phyloP scores from a whole-genome alignment of 345 rosid genomes.

The Turnera subulata region DNA sequence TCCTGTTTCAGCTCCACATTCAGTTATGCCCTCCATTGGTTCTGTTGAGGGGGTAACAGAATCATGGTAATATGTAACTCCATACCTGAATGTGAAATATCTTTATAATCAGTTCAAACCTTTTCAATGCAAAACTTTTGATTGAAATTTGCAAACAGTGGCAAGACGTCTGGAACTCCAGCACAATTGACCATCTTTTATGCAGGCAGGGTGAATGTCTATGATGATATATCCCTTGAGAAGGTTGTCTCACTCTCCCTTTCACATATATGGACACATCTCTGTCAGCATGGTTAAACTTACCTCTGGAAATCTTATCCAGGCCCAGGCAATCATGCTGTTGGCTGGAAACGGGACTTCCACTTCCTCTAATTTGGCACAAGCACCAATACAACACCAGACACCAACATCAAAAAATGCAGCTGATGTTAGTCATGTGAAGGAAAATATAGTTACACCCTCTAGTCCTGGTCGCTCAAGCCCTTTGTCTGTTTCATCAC shows the following conservation, averaged over 20 bases:
- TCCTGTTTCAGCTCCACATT: conserved; percentile 31
- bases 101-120: background rate
- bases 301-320: conserved; percentile 1
- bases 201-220: conserved; percentile 29
- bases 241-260: conserved; percentile 15
- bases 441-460: conserved; percentile 1
- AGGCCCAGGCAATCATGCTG: conserved; percentile 32
- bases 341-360: conserved; percentile 23
- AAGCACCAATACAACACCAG: conserved; percentile 10
- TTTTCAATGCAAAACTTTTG: conserved; percentile 3
- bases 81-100: background rate
- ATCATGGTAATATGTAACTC: conserved; percentile 28
- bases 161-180: conserved; percentile 41
- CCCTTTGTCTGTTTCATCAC: conserved; percentile 19
- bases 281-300: background rate
- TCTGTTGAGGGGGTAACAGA: conserved; percentile 40
- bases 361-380: background rate
- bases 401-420: background rate
- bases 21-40: conserved; percentile 33
- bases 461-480: conserved; percentile 18
- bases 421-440: background rate
- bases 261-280: background rate
- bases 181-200: conserved; percentile 35
- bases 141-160: conserved; percentile 31
- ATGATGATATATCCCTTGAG: conserved; percentile 31